Evolutionary conservation across 495 filamentous ascomycete species (phyloP).

Genomic region (Cercophora scortea): DNA sequence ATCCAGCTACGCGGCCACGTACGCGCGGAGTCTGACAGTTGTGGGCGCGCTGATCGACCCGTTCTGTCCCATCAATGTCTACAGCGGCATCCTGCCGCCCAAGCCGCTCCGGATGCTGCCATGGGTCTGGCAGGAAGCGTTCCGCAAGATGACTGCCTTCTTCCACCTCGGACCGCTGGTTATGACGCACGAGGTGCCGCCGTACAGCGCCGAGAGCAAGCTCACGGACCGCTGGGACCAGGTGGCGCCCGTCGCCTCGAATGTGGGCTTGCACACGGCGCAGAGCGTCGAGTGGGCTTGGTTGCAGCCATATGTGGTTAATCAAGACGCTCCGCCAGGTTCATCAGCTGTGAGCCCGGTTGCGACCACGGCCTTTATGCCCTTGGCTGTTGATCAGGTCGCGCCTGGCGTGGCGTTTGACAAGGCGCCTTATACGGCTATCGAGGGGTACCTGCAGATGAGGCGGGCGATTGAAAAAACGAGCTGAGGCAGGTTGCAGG

Average conservation of each 20-base stretch:
- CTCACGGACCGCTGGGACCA: background rate
- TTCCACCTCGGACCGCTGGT: conserved; percentile 36
- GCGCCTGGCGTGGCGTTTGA: conserved; percentile 12
- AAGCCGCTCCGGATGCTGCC: conserved; percentile 24
- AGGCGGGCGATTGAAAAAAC: conserved; percentile 13
- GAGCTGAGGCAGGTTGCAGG: conserved; percentile 2
- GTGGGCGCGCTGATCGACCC: conserved; percentile 40
- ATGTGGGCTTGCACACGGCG: conserved; percentile 12
- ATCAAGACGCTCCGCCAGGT: background rate
- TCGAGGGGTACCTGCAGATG: conserved; percentile 41
- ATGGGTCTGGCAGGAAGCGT: conserved; percentile 36
- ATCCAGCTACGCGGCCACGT: background rate
- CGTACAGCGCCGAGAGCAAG: background rate
- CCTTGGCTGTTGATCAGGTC: background rate
- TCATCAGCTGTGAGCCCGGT: background rate
- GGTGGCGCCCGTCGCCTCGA: background rate
- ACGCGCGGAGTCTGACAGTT: conserved; percentile 10
- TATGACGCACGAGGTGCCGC: conserved; percentile 11
- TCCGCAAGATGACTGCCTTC: conserved; percentile 39
- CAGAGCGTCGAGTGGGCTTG: conserved; percentile 31
- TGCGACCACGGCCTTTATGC: background rate
- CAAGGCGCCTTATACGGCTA: conserved; percentile 29
- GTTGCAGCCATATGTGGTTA: conserved; percentile 35
- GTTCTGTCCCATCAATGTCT: conserved; percentile 34
- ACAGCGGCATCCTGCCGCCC: conserved; percentile 30